Conservation (phyloP, 331 rosid species). For the Cydonia oblonga region DNA sequence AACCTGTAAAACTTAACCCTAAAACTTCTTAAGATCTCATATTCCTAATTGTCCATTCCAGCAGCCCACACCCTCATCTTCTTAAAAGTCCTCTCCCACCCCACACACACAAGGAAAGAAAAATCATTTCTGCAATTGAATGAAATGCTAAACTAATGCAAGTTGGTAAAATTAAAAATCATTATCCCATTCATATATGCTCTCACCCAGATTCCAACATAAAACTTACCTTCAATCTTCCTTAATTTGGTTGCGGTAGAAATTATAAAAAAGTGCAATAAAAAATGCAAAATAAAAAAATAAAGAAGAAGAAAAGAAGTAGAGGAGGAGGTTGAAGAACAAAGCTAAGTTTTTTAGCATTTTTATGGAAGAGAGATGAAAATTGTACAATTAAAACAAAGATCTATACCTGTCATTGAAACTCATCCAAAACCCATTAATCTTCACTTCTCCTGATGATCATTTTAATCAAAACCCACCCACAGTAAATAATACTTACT, state of each 20-base stretch:
- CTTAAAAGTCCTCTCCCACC: not conserved
- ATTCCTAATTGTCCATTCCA: not conserved
- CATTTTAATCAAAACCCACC: slow-evolving; percentile 10
- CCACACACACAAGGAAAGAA: not conserved
- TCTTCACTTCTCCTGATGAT: not conserved
- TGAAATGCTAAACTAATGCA: not conserved
- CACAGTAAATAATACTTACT: slow-evolving; percentile 1
- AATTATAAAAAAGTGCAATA: not conserved
- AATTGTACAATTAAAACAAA: slow-evolving; percentile 52
- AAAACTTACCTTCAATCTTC: not conserved
- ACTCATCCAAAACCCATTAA: slow-evolving; percentile 23
- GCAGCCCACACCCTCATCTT: slow-evolving; percentile 1
- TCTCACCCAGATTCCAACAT: not conserved
- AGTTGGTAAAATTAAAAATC: not conserved
- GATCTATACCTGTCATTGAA: slow-evolving; percentile 35
- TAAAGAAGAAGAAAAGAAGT: not conserved
- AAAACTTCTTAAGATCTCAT: too few relatives aligned
- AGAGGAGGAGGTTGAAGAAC: slow-evolving; percentile 7
- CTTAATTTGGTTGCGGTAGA: not conserved
- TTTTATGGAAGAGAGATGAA: slow-evolving; percentile 24
- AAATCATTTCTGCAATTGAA: not conserved
- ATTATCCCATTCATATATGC: not conserved
- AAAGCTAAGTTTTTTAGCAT: slow-evolving; percentile 7
- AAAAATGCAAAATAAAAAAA: not conserved
- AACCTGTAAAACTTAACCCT: too few relatives aligned